A percentile compares a stretch with the other conserved stretches of the same genome.
phyloP scores from a whole-genome alignment of 306 rosid genomes.

The Malus sieversii region DNA sequence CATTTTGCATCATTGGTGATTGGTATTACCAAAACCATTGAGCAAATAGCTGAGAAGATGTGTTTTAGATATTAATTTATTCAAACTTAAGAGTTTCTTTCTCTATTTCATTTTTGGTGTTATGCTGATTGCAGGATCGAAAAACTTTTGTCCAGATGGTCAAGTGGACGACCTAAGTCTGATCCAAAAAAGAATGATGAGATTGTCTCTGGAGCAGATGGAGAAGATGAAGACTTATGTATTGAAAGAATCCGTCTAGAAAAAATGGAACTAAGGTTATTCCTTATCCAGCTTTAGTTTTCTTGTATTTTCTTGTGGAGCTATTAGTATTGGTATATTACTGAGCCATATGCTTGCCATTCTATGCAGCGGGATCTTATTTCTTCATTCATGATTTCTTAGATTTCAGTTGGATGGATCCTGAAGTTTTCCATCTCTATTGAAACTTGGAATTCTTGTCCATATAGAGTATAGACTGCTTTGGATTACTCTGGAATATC shows the following conservation, averaged over 20 bases:
- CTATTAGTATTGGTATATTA: background rate
- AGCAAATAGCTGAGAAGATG: background rate
- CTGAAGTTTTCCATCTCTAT: background rate
- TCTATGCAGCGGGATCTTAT: background rate
- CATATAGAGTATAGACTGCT: background rate
- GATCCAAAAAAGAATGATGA: slow-evolving; percentile 51
- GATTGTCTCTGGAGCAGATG: slow-evolving; percentile 35
- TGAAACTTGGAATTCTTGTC: background rate
- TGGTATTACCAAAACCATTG: background rate
- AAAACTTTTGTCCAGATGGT: slow-evolving; percentile 51
- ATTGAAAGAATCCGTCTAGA: slow-evolving; percentile 86
- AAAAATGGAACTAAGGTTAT: slow-evolving; percentile 79
- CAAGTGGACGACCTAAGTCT: slow-evolving; percentile 31
- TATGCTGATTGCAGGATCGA: slow-evolving; percentile 53
- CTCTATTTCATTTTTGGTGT: background rate
- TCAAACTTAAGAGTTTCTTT: background rate
- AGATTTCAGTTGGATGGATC: background rate
- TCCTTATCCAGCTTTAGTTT: background rate
- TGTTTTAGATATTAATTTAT: background rate
- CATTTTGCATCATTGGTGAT: background rate
- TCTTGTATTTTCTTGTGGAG: background rate
- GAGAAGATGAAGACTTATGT: slow-evolving; percentile 44
- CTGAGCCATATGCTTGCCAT: background rate
- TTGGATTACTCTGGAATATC: background rate
- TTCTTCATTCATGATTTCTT: background rate